Base-by-base conservation (phyloP, 441 rosid species). In the Breynia disticha region DNA sequence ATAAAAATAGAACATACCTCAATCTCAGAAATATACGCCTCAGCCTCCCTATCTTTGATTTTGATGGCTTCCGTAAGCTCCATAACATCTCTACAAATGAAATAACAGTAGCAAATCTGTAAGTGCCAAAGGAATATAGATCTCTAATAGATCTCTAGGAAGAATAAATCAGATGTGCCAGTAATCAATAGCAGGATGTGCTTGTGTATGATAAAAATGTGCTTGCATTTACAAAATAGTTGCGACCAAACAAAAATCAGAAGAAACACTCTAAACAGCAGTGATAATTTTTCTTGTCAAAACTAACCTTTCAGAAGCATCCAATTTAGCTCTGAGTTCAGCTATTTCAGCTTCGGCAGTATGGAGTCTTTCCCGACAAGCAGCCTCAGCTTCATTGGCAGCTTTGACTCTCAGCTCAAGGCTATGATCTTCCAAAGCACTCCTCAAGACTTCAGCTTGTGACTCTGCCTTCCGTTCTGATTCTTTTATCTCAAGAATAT, bases 371-470 rank as follows among this genome's bases (percentile, higher is more conserved):
- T 72, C 78, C 62, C 80, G 93, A 74, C 97, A 89, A 52, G 96
- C 96, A 75, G 74, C 82, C 68, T 86, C 93, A 37, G 95, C 84
- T 73, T 89, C 96, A 59, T 81, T 80, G 66, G 99, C 99, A 48
- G 97, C 99, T 78, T 78, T 86, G 60, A 89, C 96, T 78, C 99
- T 83, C 78, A 93, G 65, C 75, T 93, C 95, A 35, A 89, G 76
- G 74, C 84, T 73, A 70, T 93, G 96, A 66, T 93, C 97, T 59
- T 84, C 93, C 57, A 93, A 72, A 55, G 83, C 90, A 52, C 67
- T 75, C 69, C 70, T 76, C 68, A 93, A 70, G 61, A 74, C 73
- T 69, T 72, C 86, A 70, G 90, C 87, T 83, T 93, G 97, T 16
- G 78, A 71, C 14, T 54, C 74, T 64, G 97, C 97, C 70, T 68